phyloP scores from a whole-genome alignment of 805 yeast species.

The Candida peoriensis region DNA sequence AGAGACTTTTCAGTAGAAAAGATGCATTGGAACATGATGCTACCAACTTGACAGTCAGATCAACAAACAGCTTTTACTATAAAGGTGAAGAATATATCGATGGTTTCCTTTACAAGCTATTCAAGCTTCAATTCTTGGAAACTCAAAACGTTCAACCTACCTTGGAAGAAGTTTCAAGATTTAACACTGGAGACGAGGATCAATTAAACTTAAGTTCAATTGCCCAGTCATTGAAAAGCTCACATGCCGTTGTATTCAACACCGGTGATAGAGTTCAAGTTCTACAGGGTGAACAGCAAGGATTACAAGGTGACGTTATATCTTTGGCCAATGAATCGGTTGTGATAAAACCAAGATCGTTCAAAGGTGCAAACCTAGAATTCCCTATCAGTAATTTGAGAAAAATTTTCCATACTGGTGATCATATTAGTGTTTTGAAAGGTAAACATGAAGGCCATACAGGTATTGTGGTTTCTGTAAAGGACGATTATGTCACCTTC shows the following conservation, averaged over 20 bases:
- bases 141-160: conserved; percentile 81
- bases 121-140: conserved; percentile 74
- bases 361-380: conserved; percentile 55
- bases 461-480: conserved; percentile 82
- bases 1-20: conserved; percentile 78
- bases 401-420: conserved; percentile 86
- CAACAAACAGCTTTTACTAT: conserved; percentile 63
- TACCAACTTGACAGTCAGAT: conserved; percentile 62
- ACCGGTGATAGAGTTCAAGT: conserved; percentile 94
- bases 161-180: conserved; percentile 81
- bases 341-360: conserved; percentile 38
- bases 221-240: conserved; percentile 76
- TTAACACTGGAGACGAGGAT: conserved; percentile 68
- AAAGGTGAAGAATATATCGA: conserved; percentile 85
- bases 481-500: conserved; percentile 82
- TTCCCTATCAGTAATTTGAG: conserved; percentile 79
- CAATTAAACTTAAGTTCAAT: conserved; percentile 83
- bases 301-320: conserved; percentile 74
- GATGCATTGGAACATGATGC: conserved; percentile 87
- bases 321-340: conserved; percentile 63
- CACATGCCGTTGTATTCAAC: conserved; percentile 62
- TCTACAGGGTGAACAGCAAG: conserved; percentile 88
- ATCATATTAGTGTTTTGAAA: conserved; percentile 86
- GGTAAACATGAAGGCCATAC: conserved; percentile 94
- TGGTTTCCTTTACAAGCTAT: conserved; percentile 84